Evolutionary conservation across 345 rosid genomes (phyloP).

Genomic region (Arabidopsis thaliana): TAIR10.1 NC_003076.8:18564001-18564500

Average conservation of each 20-base stretch:
- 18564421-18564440: conserved; percentile 62
- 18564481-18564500: conserved; percentile 77
- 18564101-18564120: conserved; percentile 67
- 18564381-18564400: conserved; percentile 75
- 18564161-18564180: conserved; percentile 72
- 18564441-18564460: conserved; percentile 71
- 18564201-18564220: conserved; percentile 65
- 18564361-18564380: conserved; percentile 69
- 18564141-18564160: conserved; percentile 55
- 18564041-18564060: conserved; percentile 69
- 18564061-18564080: conserved; percentile 41
- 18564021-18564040: conserved; percentile 59
- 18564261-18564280: conserved; percentile 64
- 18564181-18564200: conserved; percentile 65
- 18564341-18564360: conserved; percentile 61
- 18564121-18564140: conserved; percentile 44
- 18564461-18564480: conserved; percentile 70
- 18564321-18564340: conserved; percentile 76
- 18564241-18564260: conserved; percentile 65
- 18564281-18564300: conserved; percentile 62
- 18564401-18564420: conserved; percentile 73
- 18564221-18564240: conserved; percentile 64
- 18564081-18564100: conserved; percentile 60
- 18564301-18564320: conserved; percentile 70
- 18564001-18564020: conserved; percentile 69